Evolutionary conservation across 352 stramenopile species (phyloP).

Genomic region (Globisporangium nunn): DNA sequence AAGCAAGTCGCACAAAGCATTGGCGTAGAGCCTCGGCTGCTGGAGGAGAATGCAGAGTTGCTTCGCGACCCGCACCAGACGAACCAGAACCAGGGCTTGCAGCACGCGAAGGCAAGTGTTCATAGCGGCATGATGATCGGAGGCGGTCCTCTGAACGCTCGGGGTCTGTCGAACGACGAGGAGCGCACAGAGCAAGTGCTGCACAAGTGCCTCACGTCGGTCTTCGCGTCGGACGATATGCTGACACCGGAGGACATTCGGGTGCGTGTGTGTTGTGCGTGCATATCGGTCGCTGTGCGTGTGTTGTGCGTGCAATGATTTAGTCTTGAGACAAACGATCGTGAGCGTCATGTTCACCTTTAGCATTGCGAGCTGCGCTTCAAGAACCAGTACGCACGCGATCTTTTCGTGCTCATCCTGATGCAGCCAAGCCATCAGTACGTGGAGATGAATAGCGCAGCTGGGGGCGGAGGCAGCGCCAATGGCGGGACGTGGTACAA

Average conservation of each 20-base stretch:
- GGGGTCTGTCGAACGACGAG: constrained; percentile 59
- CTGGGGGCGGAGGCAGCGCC: constrained; percentile 12
- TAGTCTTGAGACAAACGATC: neutral
- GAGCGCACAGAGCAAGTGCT: constrained; percentile 73
- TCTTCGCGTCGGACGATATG: constrained; percentile 76
- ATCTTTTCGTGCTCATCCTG: constrained; percentile 81
- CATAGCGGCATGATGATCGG: neutral
- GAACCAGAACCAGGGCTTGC: constrained; percentile 31
- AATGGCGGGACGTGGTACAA: constrained; percentile 52
- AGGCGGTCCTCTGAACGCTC: constrained; percentile 4
- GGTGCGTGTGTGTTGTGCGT: constrained; percentile 21
- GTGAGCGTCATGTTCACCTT: neutral
- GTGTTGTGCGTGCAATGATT: neutral
- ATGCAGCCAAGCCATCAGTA: constrained; percentile 81
- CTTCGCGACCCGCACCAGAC: constrained; percentile 31
- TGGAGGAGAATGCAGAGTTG: constrained; percentile 30
- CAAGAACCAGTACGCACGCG: constrained; percentile 60
- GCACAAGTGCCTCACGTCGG: constrained; percentile 74
- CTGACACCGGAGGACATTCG: constrained; percentile 40
- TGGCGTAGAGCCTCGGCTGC: constrained; percentile 26
- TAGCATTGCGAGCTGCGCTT: constrained; percentile 57
- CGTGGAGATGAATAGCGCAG: constrained; percentile 29
- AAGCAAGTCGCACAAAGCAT: constrained; percentile 24
- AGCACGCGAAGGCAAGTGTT: constrained; percentile 7
- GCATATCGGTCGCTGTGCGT: neutral